These are phyloP conservation scores for Lachnellula subtilissima DNA, from an alignment of 2,329 filamentous ascomycete genomes.

Conservation along the genomic window DNA sequence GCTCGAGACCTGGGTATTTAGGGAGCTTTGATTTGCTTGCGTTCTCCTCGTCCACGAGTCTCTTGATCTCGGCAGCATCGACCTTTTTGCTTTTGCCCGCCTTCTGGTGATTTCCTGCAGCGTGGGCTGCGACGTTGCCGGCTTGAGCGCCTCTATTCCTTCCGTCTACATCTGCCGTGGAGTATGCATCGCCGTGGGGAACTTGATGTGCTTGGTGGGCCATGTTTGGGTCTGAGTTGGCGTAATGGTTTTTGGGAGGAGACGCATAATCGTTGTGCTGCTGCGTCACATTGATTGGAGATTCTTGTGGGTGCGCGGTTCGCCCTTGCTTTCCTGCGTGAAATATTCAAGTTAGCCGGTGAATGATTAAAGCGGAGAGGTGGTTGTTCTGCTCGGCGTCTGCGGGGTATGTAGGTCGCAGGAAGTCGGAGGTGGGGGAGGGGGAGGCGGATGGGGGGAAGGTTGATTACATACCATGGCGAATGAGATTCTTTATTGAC, in stretches of 20 bases:
- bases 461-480: conserved; percentile 59
- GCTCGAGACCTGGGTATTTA: conserved; percentile 74
- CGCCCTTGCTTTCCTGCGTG: conserved; percentile 78
- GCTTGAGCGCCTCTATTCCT: conserved; percentile 67
- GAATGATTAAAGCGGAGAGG: conserved; percentile 4
- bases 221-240: conserved; percentile 57
- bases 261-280: conserved; percentile 47
- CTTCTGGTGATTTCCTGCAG: conserved; percentile 52
- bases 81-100: conserved; percentile 39
- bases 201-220: conserved; percentile 48
- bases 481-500: conserved; percentile 96
- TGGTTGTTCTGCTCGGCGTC: background rate
- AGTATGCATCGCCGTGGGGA: conserved; percentile 54
- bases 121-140: conserved; percentile 58
- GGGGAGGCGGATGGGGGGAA: conserved; percentile 3
- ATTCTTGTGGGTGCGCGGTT: conserved; percentile 52
- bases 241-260: conserved; percentile 47
- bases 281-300: conserved; percentile 56
- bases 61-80: conserved; percentile 69
- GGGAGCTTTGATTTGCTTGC: conserved; percentile 82
- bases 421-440: background rate
- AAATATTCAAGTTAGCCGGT: conserved; percentile 29
- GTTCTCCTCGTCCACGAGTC: conserved; percentile 87
- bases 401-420: background rate
- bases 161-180: conserved; percentile 52